These are phyloP conservation scores for Zygoascus tannicola DNA, from an alignment of 805 yeast genomes.

Conservation along the genomic window DNA sequence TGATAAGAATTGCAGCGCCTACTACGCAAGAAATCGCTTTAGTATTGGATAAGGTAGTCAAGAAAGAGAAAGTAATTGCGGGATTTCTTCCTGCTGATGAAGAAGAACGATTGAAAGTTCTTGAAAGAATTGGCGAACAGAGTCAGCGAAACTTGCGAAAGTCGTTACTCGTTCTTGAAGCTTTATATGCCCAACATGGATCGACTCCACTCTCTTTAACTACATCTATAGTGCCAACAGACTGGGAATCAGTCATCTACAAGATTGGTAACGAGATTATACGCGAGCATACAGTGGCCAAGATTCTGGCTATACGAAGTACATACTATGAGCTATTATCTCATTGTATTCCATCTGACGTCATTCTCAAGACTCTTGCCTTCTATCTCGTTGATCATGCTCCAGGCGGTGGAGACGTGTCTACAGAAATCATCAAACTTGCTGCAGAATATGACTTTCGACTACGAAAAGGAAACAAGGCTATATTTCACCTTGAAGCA, in stretches of 20 bases:
- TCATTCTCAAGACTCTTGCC: constrained; percentile 57
- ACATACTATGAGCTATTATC: constrained; percentile 74
- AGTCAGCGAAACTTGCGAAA: constrained; percentile 68
- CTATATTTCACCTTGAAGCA: constrained; percentile 92
- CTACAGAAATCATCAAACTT: constrained; percentile 37
- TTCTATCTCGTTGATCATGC: constrained; percentile 25
- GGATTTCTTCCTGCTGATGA: constrained; percentile 27
- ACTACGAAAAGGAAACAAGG: constrained; percentile 73
- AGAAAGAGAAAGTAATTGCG: constrained; percentile 39
- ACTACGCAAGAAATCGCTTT: constrained; percentile 43
- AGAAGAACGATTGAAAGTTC: constrained; percentile 35
- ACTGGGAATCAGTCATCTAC: constrained; percentile 80
- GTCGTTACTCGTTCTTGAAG: constrained; percentile 71
- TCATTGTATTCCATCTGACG: constrained; percentile 86
- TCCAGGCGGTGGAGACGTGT: constrained; percentile 14
- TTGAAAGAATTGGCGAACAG: constrained; percentile 43
- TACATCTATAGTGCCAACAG: constrained; percentile 58
- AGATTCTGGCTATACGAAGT: constrained; percentile 45
- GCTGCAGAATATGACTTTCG: constrained; percentile 71
- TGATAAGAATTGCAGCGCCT: constrained; percentile 86
- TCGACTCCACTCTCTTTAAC: constrained; percentile 18
- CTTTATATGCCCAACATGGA: constrained; percentile 39
- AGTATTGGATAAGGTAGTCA: constrained; percentile 48
- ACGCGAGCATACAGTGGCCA: constrained; percentile 50
- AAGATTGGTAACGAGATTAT: constrained; percentile 53